phyloP scores from a whole-genome alignment of 345 rosid species.

The Rhodamnia rubescens region DNA sequence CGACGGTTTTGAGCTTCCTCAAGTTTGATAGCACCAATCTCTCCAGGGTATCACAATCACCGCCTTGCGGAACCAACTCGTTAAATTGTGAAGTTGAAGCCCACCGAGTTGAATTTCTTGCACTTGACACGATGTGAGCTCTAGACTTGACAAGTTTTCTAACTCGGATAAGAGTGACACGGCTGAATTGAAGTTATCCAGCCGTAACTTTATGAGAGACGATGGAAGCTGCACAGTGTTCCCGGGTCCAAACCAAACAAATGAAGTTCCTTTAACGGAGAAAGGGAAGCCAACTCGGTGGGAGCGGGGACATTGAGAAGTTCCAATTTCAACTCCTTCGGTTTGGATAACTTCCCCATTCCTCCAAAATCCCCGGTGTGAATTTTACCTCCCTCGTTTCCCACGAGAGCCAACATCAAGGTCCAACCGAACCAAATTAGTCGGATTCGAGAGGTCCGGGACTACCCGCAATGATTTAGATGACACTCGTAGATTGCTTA shows the following conservation, averaged over 20 bases:
- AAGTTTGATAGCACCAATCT: neutral
- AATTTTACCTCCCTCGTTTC: neutral
- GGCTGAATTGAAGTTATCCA: fast-evolving
- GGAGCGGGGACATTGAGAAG: neutral
- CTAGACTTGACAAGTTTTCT: fast-evolving
- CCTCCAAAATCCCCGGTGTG: fast-evolving
- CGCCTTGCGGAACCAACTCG: fast-evolving
- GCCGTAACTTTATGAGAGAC: fast-evolving
- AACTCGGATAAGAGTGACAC: neutral
- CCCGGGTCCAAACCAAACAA: fast-evolving
- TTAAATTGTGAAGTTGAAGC: neutral
- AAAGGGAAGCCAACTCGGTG: neutral
- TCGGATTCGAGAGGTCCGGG: neutral
- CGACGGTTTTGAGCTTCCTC: fast-evolving
- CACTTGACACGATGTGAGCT: fast-evolving
- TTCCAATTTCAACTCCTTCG: fast-evolving
- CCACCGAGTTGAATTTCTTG: neutral
- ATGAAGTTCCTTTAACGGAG: fast-evolving
- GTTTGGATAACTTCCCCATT: neutral
- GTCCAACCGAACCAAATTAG: fast-evolving
- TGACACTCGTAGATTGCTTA: fast-evolving
- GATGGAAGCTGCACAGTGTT: fast-evolving
- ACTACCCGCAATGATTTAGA: fast-evolving
- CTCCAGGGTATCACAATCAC: neutral
- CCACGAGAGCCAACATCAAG: fast-evolving